Percentiles rank a stretch among this genome's conserved stretches.
These are phyloP conservation scores for Eimeria praecox DNA, from an alignment of 169 alveolate species.

Conservation along the genomic window DNA sequence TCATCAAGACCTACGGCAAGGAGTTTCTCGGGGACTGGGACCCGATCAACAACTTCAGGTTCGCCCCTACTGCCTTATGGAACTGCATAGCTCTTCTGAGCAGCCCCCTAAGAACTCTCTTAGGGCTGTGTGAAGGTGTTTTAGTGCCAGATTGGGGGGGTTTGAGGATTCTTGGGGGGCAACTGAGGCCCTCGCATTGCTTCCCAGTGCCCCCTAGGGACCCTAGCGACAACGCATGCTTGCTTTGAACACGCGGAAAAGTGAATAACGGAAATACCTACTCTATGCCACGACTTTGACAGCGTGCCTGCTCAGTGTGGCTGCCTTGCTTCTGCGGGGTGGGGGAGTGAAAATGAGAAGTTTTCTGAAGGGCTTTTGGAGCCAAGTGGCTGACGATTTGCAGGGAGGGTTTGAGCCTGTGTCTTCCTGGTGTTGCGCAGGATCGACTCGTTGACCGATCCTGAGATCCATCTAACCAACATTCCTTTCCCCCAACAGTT, in stretches of 20 bases:
- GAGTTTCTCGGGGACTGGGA: slow-evolving; percentile 89
- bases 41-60: slow-evolving; percentile 86
- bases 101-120: background rate
- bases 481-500: slow-evolving; percentile 90
- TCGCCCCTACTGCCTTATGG: background rate
- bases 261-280: background rate
- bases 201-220: background rate
- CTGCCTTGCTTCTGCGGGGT: background rate
- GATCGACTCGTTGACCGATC: slow-evolving; percentile 88
- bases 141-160: too few relatives aligned
- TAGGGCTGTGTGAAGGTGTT: too few relatives aligned
- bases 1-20: slow-evolving; percentile 87
- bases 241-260: background rate
- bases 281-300: background rate
- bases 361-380: background rate
- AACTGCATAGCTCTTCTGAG: background rate
- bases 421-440: slow-evolving; percentile 4
- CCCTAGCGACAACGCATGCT: background rate
- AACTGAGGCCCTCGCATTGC: background rate
- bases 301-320: background rate
- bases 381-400: background rate
- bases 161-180: background rate
- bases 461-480: slow-evolving; percentile 89
- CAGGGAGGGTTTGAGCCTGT: background rate
- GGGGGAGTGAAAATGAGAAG: background rate